Evolutionary conservation across 1,139 yeast genomes (phyloP).

Genomic region (Lodderomyces metapsilosis): DNA sequence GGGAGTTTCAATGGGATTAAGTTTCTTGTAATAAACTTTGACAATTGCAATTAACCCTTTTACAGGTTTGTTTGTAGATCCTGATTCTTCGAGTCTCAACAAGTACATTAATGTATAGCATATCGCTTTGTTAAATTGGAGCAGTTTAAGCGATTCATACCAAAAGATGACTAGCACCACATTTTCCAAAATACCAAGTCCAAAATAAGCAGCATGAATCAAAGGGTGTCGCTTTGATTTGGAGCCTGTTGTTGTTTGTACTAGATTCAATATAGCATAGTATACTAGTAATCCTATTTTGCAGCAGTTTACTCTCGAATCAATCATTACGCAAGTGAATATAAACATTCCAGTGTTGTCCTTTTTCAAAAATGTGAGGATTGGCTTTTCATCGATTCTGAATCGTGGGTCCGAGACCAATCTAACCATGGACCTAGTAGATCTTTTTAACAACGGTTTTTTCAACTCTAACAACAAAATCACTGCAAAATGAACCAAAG

Average conservation of each 20-base stretch:
- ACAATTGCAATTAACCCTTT: background rate
- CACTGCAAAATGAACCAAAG: slow-evolving; percentile 7
- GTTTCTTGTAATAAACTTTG: background rate
- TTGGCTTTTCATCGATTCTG: slow-evolving; percentile 4
- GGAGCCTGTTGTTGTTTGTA: slow-evolving; percentile 7
- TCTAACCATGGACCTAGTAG: slow-evolving; percentile 2
- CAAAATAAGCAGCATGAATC: slow-evolving; percentile 8
- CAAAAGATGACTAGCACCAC: slow-evolving; percentile 11
- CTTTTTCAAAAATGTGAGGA: slow-evolving; percentile 7
- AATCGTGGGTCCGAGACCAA: slow-evolving; percentile 6
- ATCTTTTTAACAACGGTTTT: background rate
- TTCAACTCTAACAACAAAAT: slow-evolving; percentile 7
- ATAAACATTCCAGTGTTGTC: slow-evolving; percentile 14
- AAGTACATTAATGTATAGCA: slow-evolving; percentile 12
- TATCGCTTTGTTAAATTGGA: slow-evolving; percentile 7
- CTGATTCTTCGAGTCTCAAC: slow-evolving; percentile 12
- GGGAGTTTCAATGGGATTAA: background rate
- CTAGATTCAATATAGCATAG: slow-evolving; percentile 10
- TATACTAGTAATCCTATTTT: slow-evolving; percentile 8
- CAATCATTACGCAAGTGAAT: slow-evolving; percentile 10
- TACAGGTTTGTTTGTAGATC: slow-evolving; percentile 6
- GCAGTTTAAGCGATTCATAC: slow-evolving; percentile 10
- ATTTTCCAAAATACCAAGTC: slow-evolving; percentile 11
- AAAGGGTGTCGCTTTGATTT: background rate
- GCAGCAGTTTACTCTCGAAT: slow-evolving; percentile 6